Base-by-base conservation (phyloP, 257 asterid genomes). In the Gentiana macrophylla region DNA sequence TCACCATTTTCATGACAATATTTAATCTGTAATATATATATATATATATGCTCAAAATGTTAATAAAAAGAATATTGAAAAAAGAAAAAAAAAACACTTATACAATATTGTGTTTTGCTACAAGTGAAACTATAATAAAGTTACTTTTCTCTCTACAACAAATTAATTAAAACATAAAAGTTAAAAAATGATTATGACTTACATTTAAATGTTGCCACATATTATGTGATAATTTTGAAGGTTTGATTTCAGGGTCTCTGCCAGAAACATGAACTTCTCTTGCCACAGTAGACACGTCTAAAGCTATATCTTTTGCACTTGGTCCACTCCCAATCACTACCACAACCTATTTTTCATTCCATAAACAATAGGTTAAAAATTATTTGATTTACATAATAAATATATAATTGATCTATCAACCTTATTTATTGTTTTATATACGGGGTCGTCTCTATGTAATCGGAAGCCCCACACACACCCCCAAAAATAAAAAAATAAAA, bases 1-100 rank as follows among this genome's bases (percentile, higher is more conserved):
- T 64, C 78, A 47, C 94, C 94, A 61, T 63, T 72, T 71, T 59
- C 81, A 55, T 64, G 35, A 37, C 76, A 86, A 53, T 50, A 52
- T 35, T 41, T 45, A 45, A 53, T 11, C 33, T 63, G 8, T 35
- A 72, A 70, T 0, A 77, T 24, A 24, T 24, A 24, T 24, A 24
- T 24, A 24, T 24, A 24, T 24, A 24, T 24, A 24, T 24, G 24
- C 24, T 24, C 24, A 24, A 24, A 24, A 24, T 24, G 24, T 24
- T 24, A 24, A 24, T 24, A 24, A 24, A 24, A 24, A 24, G 24
- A 24, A 24, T 24, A 84, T 74, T 43, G 80, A 4, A 47, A 47
- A 6, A 2, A 6, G 2, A 8, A 47, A 4, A 47, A 8, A 0
- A 8, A 47, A 8, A 2, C 9, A 47, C 0, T 8, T 47, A 13